Percentiles rank a stretch among this genome's conserved stretches.
phyloP scores from a whole-genome alignment of 139 green algal species.

The Parachlorella kessleri region DNA sequence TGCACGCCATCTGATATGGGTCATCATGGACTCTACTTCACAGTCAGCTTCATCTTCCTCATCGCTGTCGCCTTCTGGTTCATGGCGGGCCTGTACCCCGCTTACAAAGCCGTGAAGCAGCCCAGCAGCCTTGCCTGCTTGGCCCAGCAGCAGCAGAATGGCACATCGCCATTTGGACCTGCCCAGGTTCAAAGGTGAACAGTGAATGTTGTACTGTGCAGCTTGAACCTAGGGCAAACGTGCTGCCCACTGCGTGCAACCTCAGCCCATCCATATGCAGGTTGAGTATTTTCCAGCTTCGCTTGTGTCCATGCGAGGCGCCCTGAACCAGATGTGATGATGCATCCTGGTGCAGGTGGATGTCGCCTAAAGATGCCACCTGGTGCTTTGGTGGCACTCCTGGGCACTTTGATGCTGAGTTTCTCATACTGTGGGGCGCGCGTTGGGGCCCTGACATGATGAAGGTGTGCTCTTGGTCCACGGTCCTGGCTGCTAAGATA shows the following conservation, averaged over 20 bases:
- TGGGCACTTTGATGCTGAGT: conserved; percentile 35
- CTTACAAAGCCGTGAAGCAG: conserved; percentile 11
- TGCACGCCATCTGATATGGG: conserved; percentile 40
- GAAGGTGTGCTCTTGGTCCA: no score
- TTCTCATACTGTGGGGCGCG: conserved; percentile 51
- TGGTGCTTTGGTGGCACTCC: conserved; percentile 35
- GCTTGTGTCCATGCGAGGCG: no score
- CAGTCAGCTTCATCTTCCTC: conserved; percentile 14
- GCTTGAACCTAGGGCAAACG: no score
- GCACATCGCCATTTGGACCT: conserved; percentile 10
- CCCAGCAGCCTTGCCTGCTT: background rate
- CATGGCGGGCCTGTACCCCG: conserved; percentile 43
- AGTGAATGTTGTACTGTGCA: background rate
- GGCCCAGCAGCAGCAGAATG: background rate
- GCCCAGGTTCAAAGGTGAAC: background rate
- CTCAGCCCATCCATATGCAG: no score
- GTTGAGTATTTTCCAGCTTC: no score
- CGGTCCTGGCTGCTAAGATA: no score
- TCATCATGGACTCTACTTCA: conserved; percentile 44
- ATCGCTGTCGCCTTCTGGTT: conserved; percentile 45
- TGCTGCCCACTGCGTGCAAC: no score
- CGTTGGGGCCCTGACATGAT: conserved; percentile 44
- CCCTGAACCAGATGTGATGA: no score
- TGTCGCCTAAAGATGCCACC: conserved; percentile 1
- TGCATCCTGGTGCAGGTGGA: no score